These are phyloP conservation scores for Aureobasidium zeae DNA, from an alignment of 2,329 filamentous ascomycete species.

Conservation along the genomic window DNA sequence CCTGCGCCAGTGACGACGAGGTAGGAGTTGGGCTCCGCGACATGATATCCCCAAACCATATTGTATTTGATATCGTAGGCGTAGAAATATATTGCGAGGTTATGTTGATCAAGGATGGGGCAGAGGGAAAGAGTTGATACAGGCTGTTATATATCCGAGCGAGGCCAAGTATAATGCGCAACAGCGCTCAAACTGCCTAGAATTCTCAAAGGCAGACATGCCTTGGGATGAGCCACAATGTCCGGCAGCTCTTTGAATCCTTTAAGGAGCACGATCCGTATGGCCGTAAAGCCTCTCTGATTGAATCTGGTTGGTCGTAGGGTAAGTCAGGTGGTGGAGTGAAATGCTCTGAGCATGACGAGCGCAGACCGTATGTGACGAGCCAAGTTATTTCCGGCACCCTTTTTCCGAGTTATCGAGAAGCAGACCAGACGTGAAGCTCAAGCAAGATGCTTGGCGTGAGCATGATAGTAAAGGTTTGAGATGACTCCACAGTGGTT, in stretches of 20 bases:
- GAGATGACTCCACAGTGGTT: neutral
- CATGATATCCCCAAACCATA: slow-evolving; percentile 26
- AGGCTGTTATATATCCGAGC: slow-evolving; percentile 1
- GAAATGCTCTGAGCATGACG: neutral
- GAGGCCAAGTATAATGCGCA: neutral
- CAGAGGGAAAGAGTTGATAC: neutral
- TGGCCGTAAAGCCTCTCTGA: neutral
- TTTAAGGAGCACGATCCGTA: too few relatives aligned
- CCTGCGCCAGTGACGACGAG: slow-evolving; percentile 77
- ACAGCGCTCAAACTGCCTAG: neutral
- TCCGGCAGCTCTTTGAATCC: neutral
- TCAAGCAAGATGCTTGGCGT: neutral
- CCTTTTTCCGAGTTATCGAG: neutral
- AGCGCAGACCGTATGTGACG: neutral
- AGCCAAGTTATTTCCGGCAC: neutral
- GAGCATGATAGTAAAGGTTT: slow-evolving; percentile 1
- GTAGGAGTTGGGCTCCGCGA: slow-evolving; percentile 71
- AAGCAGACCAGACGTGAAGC: neutral
- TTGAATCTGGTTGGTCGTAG: neutral
- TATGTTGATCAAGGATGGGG: neutral
- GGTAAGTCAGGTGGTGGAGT: neutral
- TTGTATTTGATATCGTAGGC: neutral
- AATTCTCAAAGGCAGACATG: neutral
- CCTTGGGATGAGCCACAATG: neutral
- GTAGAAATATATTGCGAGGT: neutral